Conservation (phyloP, 805 yeast species). For the Saturnispora kantuleensis region DNA sequence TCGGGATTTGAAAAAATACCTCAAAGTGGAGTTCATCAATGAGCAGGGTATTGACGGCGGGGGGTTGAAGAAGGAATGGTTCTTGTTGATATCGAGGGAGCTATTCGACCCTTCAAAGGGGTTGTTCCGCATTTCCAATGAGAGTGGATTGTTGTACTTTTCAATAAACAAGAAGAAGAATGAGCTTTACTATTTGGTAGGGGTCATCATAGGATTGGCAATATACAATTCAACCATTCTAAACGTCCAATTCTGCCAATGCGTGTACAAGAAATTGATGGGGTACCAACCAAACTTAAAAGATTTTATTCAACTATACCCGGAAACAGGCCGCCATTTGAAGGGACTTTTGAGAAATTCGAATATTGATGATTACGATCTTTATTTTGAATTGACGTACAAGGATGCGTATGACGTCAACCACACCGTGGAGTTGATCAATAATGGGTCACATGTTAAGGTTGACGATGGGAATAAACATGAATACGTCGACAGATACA, state of each 20-base stretch:
- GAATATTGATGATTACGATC: constrained; percentile 38
- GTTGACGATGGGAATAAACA: constrained; percentile 55
- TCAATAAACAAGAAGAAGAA: constrained; percentile 36
- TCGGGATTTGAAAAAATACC: constrained; percentile 58
- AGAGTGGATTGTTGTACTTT: constrained; percentile 73
- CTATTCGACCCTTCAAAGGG: constrained; percentile 62
- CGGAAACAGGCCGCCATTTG: constrained; percentile 50
- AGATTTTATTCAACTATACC: constrained; percentile 63
- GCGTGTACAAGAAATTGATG: constrained; percentile 66
- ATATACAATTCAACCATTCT: constrained; percentile 82
- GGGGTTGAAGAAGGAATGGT: constrained; percentile 93
- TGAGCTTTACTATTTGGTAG: constrained; percentile 67
- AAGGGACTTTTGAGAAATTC: constrained; percentile 35
- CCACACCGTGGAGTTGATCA: constrained; percentile 41
- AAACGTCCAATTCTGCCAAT: constrained; percentile 68
- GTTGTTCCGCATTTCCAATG: constrained; percentile 55
- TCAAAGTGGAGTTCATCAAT: constrained; percentile 68
- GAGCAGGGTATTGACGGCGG: constrained; percentile 97
- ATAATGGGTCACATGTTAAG: constrained; percentile 41
- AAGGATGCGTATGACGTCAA: constrained; percentile 37
- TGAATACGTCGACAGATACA: constrained; percentile 53
- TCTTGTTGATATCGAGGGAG: constrained; percentile 58
- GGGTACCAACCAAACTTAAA: constrained; percentile 42
- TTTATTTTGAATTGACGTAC: constrained; percentile 54
- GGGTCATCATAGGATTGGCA: constrained; percentile 82